Base-by-base conservation (phyloP, 768 basidiomycete species). In the Mycena capillaripes region DNA sequence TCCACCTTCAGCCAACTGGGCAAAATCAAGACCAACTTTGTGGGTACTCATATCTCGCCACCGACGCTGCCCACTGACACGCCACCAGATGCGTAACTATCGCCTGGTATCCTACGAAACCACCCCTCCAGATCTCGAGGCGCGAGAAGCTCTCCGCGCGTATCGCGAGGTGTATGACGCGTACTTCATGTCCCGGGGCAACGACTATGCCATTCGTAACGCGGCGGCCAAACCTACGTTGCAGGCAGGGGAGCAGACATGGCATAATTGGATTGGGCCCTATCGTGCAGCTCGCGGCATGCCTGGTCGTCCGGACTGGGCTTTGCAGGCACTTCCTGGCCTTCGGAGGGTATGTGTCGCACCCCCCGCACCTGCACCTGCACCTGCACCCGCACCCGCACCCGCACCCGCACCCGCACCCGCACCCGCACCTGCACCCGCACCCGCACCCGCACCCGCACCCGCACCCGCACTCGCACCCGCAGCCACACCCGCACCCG, bases 271-370 rank as follows among this genome's bases (percentile, higher is more conserved):
- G 29, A 25, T 65, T 27, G 62, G 64, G 5, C 27, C 17, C 16
- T 58, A 48, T 40, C 55, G 2, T 14, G 69, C 55, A 4, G 62
- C 69, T 56, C 53, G 44, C 36, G 60, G 53, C 8, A 50, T n/a
- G 29, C 32, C 38, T n/a, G 50, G 17, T 25, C 62, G 69, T 57
- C 61, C 61, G 21, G 27, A 3, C 8, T 70, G 62, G 69, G 62
- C 61, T 27, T 64, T 70, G 36, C 53, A 70, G 52, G 29, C 69
- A 16, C 68, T 69, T 19, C 68, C 68, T 11, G 69, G 69, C 0
- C 23, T 70, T 25, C 38, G 23, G 21, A 36, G 61, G 40, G 61
- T 69, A 9, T 48, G 10, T 21, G 9, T 27, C 30, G 6, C 46
- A 0, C 61, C 29, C 16, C 8, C 36, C 36, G 14, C 61, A 0